phyloP scores from a whole-genome alignment of 371 early-diverging fungal genomes.

The Mortierella sp. region DNA sequence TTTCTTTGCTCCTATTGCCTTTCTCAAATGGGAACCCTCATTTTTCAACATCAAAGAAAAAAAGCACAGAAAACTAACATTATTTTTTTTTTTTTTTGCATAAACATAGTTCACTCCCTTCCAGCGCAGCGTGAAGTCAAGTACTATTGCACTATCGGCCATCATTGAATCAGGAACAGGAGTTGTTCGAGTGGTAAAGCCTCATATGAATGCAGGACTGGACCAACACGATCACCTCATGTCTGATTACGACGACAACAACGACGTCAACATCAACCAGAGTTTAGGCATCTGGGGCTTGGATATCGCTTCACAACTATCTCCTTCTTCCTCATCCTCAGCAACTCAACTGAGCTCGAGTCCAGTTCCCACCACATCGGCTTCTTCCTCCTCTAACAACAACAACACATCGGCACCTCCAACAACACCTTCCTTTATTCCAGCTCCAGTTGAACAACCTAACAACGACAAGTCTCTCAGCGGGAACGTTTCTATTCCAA shows the following conservation, averaged over 20 bases:
- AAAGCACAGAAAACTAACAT: background rate
- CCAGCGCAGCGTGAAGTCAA: background rate
- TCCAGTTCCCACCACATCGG: background rate
- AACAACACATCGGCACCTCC: background rate
- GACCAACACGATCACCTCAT: background rate
- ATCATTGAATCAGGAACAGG: slow-evolving; percentile 7
- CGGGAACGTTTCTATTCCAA: background rate
- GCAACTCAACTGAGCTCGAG: background rate
- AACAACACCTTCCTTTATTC: background rate
- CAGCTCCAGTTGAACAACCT: background rate
- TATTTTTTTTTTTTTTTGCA: background rate
- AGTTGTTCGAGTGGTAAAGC: background rate
- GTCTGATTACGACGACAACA: slow-evolving; percentile 2
- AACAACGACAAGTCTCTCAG: background rate
- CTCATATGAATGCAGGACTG: background rate
- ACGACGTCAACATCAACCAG: slow-evolving; percentile 9
- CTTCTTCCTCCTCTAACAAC: background rate
- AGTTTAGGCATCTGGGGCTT: background rate
- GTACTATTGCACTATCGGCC: background rate
- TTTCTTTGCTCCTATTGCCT: background rate
- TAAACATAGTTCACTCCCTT: background rate
- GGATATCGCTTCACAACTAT: background rate
- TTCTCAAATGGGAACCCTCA: background rate
- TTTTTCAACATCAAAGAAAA: background rate
- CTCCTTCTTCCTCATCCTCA: background rate